phyloP scores from a whole-genome alignment of 352 stramenopile genomes.

The Pythium utonaiense region DNA sequence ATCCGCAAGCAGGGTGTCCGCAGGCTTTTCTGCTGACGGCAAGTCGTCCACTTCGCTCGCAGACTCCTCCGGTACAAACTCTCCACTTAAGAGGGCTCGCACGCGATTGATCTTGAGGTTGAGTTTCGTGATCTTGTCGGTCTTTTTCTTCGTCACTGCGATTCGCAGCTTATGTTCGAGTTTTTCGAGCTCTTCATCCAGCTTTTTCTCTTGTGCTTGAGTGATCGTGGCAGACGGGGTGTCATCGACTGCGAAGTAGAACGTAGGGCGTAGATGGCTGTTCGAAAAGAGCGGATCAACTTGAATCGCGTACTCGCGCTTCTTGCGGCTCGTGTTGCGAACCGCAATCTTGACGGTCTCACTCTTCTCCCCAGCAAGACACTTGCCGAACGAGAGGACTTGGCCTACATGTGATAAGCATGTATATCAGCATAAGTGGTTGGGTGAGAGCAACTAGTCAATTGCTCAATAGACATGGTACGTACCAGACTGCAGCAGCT shows the following conservation, averaged over 20 bases:
- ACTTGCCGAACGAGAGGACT: conserved; percentile 82
- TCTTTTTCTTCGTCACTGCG: conserved; percentile 87
- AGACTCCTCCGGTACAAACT: conserved; percentile 55
- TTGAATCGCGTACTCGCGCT: conserved; percentile 86
- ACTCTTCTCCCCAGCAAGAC: conserved; percentile 79
- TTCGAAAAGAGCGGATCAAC: conserved; percentile 70
- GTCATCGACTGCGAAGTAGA: conserved; percentile 83
- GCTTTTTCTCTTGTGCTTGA: conserved; percentile 87
- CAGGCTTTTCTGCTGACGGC: conserved; percentile 18
- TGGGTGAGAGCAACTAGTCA: no score
- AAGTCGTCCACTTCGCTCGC: conserved; percentile 40
- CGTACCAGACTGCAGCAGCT: conserved; percentile 83
- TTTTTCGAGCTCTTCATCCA: conserved; percentile 89
- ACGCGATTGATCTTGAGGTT: conserved; percentile 81
- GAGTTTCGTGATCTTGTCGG: conserved; percentile 84
- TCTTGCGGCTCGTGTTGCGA: conserved; percentile 86
- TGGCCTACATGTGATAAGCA: conserved; percentile 39
- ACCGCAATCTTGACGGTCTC: conserved; percentile 82
- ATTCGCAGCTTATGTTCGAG: conserved; percentile 89
- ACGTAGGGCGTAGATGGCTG: conserved; percentile 61
- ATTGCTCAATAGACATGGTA: neutral
- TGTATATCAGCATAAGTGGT: neutral
- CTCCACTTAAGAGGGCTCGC: conserved; percentile 72
- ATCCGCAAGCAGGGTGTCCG: conserved; percentile 32
- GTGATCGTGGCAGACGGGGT: conserved; percentile 80